Evolutionary conservation across 345 rosid species (phyloP).

Genomic region (Rhizophora mangle): DNA sequence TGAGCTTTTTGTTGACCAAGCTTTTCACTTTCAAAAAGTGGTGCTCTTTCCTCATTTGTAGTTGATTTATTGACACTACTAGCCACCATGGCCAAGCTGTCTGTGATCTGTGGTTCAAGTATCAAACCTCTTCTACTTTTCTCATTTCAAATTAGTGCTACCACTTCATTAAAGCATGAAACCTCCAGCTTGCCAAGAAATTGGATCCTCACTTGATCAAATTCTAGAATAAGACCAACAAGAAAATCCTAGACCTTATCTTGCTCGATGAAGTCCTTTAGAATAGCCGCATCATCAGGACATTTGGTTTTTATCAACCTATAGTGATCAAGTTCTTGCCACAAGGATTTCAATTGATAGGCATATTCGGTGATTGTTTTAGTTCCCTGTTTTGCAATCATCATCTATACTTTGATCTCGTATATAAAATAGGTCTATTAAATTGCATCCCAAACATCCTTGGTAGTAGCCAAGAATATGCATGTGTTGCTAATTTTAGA

Average conservation of each 20-base stretch:
- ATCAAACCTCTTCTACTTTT: not conserved
- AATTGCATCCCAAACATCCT: no score
- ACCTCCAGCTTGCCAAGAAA: not conserved
- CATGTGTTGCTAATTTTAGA: not conserved
- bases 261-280: not conserved
- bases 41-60: not conserved
- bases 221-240: not conserved
- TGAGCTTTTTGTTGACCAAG: not conserved
- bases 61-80: no score
- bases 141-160: not conserved
- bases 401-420: no score
- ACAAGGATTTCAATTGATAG: not conserved
- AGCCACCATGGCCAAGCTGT: no score
- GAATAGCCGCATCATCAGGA: not conserved
- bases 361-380: not conserved
- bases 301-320: not conserved
- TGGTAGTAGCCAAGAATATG: not conserved
- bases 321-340: not conserved
- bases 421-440: no score
- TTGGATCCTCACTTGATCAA: constrained; percentile 1
- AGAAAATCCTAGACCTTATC: not conserved
- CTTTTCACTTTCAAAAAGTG: not conserved
- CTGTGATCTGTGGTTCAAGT: no score
- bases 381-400: no score
- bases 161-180: not conserved